Conservation (phyloP, 2,329 filamentous ascomycete species). For the Monilinia laxa region DNA sequence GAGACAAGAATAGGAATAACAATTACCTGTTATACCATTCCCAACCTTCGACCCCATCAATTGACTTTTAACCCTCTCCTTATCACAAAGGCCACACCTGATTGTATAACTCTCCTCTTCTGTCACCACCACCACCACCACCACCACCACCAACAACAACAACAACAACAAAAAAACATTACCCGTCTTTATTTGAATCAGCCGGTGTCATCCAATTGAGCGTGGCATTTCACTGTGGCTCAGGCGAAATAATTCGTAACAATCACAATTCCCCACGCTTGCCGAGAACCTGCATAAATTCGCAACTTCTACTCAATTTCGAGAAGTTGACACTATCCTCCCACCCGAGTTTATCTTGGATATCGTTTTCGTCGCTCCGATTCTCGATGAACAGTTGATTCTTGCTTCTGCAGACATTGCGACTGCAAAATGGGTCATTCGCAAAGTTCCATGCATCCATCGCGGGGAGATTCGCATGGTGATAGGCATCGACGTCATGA, state of each 20-base stretch:
- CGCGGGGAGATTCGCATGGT: constrained; percentile 36
- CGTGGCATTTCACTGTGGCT: constrained; percentile 25
- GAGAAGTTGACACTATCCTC: constrained; percentile 15
- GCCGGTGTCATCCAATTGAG: constrained; percentile 30
- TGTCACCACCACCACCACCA: no score
- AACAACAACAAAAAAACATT: constrained; percentile 1
- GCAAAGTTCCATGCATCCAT: constrained; percentile 34
- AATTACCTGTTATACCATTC: no score
- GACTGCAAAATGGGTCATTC: constrained; percentile 39
- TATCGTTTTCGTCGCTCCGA: constrained; percentile 4
- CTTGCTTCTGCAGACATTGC: constrained; percentile 31
- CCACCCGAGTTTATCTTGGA: constrained; percentile 22
- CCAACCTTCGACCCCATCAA: no score
- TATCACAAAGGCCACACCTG: constrained; percentile 31
- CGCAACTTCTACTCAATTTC: constrained; percentile 28
- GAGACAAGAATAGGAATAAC: not conserved
- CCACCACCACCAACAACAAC: no score
- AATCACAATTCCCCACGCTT: constrained; percentile 33
- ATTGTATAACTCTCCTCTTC: constrained; percentile 25
- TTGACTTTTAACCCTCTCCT: constrained; percentile 9
- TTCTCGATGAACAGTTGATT: constrained; percentile 36
- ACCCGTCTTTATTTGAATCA: constrained; percentile 28
- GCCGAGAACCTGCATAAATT: constrained; percentile 33
- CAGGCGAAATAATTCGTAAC: constrained; percentile 21
- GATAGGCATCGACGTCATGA: constrained; percentile 29